Evolutionary conservation across 345 rosid genomes (phyloP), one percentile per base, ranked within the genome.

Genomic region (Eucalyptus guilfoylei): DNA sequence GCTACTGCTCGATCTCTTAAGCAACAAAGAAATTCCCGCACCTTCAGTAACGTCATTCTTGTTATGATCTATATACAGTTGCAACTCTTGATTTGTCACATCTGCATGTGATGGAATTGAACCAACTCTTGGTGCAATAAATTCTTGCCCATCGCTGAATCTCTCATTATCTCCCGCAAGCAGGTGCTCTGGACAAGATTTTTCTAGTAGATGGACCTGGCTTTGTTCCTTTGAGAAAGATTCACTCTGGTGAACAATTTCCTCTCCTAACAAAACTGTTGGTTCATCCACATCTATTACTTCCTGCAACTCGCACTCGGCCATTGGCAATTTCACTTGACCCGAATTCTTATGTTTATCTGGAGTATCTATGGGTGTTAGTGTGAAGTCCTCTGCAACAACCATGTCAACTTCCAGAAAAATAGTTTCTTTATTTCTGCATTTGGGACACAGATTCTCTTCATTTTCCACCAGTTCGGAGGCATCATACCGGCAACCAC

Each of bases 1-100:
- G 92, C 90, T 92, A 92, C 98, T 96, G 92, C 93, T 93, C 60
- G 99, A 96, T 94, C 98, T 93, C 92, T 93, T 95, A 86, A 98
- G 93, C 92, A 96, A 93, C 89, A 97, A 90, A 88, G 98, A 94
- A 90, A 95, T 92, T 60, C 94, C 95, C 16, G 95, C 94, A 91
- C 92, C 94, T 91, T 92, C 98, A 34, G 90, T 94, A 92, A 89
- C 89, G 87, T 93, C 94, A 85, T 76, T 69, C 90, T 91, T 90
- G 49, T 50, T 85, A 91, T 88, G 88, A 76, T 91, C 91, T 85
- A 69, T 91, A 87, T 90, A 89, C 58, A 49, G 91, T 72, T 72
- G 90, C 91, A 88, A 86, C 87, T 89, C 92, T 87, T 92, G 92
- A 91, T 76, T 92, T 87, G 90, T 90, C 24, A 90, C 88, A 88